phyloP scores from a whole-genome alignment of 441 rosid species.

The Sinapis alba region DNA sequence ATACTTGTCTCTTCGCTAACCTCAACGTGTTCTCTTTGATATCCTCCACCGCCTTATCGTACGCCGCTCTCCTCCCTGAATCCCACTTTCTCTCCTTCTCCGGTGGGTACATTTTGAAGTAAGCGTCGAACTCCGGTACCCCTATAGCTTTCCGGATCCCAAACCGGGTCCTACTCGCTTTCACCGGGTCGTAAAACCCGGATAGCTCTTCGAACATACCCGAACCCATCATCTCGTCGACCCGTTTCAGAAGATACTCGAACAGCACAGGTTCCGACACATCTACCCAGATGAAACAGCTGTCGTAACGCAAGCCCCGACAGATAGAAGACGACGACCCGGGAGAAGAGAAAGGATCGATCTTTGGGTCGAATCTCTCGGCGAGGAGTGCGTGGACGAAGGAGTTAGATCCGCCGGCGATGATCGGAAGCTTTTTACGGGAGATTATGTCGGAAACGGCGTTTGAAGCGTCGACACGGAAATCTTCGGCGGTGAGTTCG shows the following conservation, averaged over 20 bases:
- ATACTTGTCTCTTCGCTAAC: slow-evolving; percentile 71
- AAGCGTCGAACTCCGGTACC: slow-evolving; percentile 74
- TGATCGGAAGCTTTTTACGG: slow-evolving; percentile 55
- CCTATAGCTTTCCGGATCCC: slow-evolving; percentile 84
- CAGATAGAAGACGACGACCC: slow-evolving; percentile 41
- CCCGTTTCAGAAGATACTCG: slow-evolving; percentile 61
- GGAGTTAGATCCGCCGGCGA: slow-evolving; percentile 96
- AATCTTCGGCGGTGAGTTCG: slow-evolving; percentile 56
- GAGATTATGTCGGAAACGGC: slow-evolving; percentile 48
- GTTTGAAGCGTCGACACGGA: slow-evolving; percentile 51
- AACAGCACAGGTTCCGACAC: slow-evolving; percentile 55
- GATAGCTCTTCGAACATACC: slow-evolving; percentile 83
- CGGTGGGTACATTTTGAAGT: slow-evolving; percentile 55
- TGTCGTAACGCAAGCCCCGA: slow-evolving; percentile 58
- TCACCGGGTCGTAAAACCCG: slow-evolving; percentile 47
- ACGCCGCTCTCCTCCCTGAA: slow-evolving; percentile 43
- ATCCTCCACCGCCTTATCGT: slow-evolving; percentile 66
- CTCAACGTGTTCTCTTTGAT: slow-evolving; percentile 76
- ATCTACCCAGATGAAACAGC: slow-evolving; percentile 87
- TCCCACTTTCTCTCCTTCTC: slow-evolving; percentile 3
- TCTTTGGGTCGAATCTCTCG: slow-evolving; percentile 53
- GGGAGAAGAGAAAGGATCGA: slow-evolving; percentile 50
- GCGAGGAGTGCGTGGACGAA: slow-evolving; percentile 69
- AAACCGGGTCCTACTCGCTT: slow-evolving; percentile 32
- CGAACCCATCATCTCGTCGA: slow-evolving; percentile 82